Percentiles rank a stretch among this genome's conserved stretches.
These are phyloP conservation scores for Saccharomycopsis malanga DNA, from an alignment of 805 yeast species.

Conservation along the genomic window DNA sequence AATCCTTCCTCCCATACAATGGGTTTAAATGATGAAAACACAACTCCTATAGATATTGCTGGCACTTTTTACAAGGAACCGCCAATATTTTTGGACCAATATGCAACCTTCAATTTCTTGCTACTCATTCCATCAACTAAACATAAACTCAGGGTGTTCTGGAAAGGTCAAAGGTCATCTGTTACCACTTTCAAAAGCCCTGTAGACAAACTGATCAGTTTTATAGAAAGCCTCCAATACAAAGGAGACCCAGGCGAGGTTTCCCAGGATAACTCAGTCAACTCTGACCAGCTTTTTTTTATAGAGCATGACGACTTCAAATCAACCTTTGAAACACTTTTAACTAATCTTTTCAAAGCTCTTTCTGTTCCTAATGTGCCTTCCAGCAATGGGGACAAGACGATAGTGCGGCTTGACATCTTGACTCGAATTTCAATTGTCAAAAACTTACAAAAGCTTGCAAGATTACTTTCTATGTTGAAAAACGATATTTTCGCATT, in stretches of 20 bases:
- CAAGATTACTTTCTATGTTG: not conserved
- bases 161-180: not conserved
- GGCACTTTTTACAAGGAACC: no score
- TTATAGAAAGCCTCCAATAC: not conserved
- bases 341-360: not conserved
- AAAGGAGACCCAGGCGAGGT: not conserved
- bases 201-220: not conserved
- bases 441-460: slow-evolving; percentile 4
- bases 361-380: not conserved
- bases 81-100: not conserved
- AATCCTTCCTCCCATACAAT: not conserved
- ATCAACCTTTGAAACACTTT: not conserved
- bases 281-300: not conserved
- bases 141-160: not conserved
- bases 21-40: not conserved
- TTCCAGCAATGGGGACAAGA: not conserved
- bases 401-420: not conserved
- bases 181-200: not conserved
- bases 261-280: not conserved
- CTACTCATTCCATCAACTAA: not conserved
- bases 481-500: no score
- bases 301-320: slow-evolving; percentile 2
- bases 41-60: not conserved
- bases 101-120: not conserved
- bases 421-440: slow-evolving; percentile 1